Evolutionary conservation across 805 yeast genomes (phyloP), one percentile per base, ranked within the genome.

Genomic region (Candida berthetii): DNA sequence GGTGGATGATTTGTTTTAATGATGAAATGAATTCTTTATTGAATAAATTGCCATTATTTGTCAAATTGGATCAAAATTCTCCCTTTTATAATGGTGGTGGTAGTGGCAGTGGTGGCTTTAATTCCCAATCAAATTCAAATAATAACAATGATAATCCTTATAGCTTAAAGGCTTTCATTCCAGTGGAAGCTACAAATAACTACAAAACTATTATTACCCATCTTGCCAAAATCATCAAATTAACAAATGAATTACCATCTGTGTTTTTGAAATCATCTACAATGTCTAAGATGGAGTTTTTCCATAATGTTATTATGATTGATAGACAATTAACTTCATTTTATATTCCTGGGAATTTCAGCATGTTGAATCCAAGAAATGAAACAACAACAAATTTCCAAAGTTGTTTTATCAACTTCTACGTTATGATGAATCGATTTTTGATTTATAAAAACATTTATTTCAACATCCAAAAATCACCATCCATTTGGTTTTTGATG

Each of bases 1-100:
- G 57, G 57, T 53, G 57, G 57, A 39, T 47, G 25, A 41, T 53
- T 3, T 48, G 54, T 27, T 50, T 45, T 29, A 42, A 48, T 28
- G 57, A 53, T 29, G 44, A 47, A 3, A 22, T 49, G 28, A 49
- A 48, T 25, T 47, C 57, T 5, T 25, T 51, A 9, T 46, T 40
- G 28, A 46, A 42, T 19, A 37, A 45, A 1, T 35, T 42, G 1
- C 55, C 57, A 10, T 36, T 50, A 3, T 34, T 53, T 32, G 40
- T 53, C 3, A 43, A 49, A 35, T 34, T 48, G 9, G 52, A 49
- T 11, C 39, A 37, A 37, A 27, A 13, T 13, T 27, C 29, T 8
- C n/a, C 29, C 4, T 27, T 27, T 8, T 22, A 22, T 22, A 8
- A 8, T 22, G 24, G 24, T 22, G 6, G 8, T 13, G 29, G 29